Evolutionary conservation across 352 stramenopile species (phyloP), one percentile per base, ranked within the genome.

Genomic region (Globisporangium canariense): DNA sequence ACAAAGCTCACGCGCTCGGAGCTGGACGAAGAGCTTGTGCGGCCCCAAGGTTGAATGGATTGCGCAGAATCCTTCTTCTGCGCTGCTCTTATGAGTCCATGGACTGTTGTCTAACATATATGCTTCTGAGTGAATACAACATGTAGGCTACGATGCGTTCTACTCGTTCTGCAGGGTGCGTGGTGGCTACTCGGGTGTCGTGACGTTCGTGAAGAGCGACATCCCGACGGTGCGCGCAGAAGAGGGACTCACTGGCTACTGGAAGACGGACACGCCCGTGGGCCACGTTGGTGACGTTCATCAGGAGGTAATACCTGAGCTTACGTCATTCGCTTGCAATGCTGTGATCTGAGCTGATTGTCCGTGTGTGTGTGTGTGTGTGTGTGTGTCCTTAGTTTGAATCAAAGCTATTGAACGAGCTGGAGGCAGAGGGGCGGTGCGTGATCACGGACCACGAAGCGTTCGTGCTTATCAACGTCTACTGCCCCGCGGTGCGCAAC

Each of bases 381-480:
- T 4, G 4, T 49, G 22, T 22, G 4, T 11, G 0, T 38, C 8
- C 9, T 5, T 51, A 92, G 83, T 66, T 90, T n/a, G 63, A 77
- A 3, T 52, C 77, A 0, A 83, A 83, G 67, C 20, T 83, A 14
- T 62, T 91, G 68, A 81, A 64, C 10, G 73, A 90, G 20, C 64
- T 94, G 47, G 86, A 94, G 47, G 74, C 76, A 20, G 90, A 97
- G 71, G 90, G 90, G 4, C 81, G 90, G 2, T 89, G 88, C 59
- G 69, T 97, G 20, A 88, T 96, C 58, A 97, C 89, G 5, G 87
- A 97, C 62, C 89, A 97, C 64, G 64, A 79, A 52, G 69, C 84
- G n/a, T 97, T 96, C 68, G 80, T 97, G 38, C 72, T 97, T 16
- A 54, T 97, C 41, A 97, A 97, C 67, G 81, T 91, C 20, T 97